Percentiles rank a stretch among this genome's conserved stretches.
Evolutionary conservation across 2,329 filamentous ascomycete species (phyloP).

Genomic region (Trichoderma sp.): DNA sequence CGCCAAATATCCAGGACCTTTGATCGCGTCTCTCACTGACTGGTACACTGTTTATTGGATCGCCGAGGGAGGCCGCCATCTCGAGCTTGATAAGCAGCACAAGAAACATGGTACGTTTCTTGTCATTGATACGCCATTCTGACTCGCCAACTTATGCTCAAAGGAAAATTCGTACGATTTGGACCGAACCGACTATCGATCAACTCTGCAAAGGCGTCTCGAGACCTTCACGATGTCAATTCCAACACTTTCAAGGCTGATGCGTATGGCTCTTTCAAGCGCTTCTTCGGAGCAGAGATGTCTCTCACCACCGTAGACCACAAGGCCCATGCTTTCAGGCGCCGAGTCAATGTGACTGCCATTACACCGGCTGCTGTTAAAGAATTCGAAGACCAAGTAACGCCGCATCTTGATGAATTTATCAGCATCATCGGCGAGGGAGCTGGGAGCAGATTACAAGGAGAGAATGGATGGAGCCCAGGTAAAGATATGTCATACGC

Average conservation of each 20-base stretch:
- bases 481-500: conserved; percentile 17
- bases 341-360: conserved; percentile 18
- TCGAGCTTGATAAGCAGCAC: conserved; percentile 18
- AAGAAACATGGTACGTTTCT: not conserved
- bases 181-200: conserved; percentile 20
- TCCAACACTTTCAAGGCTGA: conserved; percentile 18
- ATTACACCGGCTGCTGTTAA: conserved; percentile 19
- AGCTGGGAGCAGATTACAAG: not conserved
- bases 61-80: conserved; percentile 12
- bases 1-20: conserved; percentile 25
- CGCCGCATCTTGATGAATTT: conserved; percentile 17
- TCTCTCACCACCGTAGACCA: conserved; percentile 20
- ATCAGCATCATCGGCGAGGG: conserved; percentile 14
- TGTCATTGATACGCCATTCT: not conserved
- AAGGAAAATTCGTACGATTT: conserved; percentile 20
- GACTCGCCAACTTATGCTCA: not conserved
- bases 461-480: conserved; percentile 17
- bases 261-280: conserved; percentile 19
- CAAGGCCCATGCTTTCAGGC: conserved; percentile 20
- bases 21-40: conserved; percentile 23
- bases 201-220: conserved; percentile 16
- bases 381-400: conserved; percentile 18
- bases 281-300: conserved; percentile 21
- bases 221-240: conserved; percentile 16
- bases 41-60: conserved; percentile 21